Evolutionary conservation across 2,329 filamentous ascomycete species (phyloP), one percentile per base, ranked within the genome.

Genomic region (Cryphonectria japonica): DNA sequence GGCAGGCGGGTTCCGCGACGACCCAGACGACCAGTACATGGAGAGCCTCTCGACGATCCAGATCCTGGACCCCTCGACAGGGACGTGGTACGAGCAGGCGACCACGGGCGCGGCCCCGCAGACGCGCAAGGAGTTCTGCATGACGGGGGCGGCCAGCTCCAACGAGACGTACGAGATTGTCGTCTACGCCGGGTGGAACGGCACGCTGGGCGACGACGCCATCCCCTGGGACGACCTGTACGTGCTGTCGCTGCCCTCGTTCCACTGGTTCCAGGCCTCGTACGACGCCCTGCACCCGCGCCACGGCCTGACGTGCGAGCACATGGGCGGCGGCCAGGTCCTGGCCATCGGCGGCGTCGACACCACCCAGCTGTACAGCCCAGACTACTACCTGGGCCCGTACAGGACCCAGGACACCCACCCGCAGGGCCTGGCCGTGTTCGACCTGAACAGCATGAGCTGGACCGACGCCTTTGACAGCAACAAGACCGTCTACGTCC

Each of bases 311-410:
- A 75, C 69, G n/a, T 77, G 76, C 26, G 76, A 76, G 62, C 72
- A 80, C 14, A 77, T 79, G 1, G 79, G 78, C 19, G 77, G 75
- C 1, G 79, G 82, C n/a, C 81, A 83, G 68, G 76, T 83, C 59
- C 76, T 84, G 64, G 80, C 78, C 59, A 81, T 82, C 62, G 78
- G 79, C 0, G 82, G 80, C 3, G 71, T 75, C 19, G 76, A 77
- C 67, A 74, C 68, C 2, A 71, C 72, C 0, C 71, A 74, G 60
- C 62, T 69, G 11, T 60, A 67, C 8, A 46, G 22, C 7, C 22
- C 57, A 0, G 26, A 68, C n/a, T 29, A 43, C 39, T 75, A 75
- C 69, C 52, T 46, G 1, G 68, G 66, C 2, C 71, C 70, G 2
- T 76, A 75, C 62, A 59, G 67, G 16, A 76, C 75, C 14, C 39